Conservation (phyloP, 768 basidiomycete species). For the Boletus reticulatus region DNA sequence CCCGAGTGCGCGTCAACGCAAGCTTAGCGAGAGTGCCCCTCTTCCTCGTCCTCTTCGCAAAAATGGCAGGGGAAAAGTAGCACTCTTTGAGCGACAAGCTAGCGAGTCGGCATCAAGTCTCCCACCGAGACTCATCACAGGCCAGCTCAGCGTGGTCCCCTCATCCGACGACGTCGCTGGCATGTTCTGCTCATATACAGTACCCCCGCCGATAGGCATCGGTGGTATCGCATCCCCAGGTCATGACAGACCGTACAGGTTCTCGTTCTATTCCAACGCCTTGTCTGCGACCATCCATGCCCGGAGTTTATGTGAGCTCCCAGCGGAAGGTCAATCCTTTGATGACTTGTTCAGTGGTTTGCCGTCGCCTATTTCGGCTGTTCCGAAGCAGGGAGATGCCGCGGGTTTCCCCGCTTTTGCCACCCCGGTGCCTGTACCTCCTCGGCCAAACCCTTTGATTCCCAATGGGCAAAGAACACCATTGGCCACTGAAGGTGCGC, state of each 20-base stretch:
- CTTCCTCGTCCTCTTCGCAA: constrained; percentile 59
- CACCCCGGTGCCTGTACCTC: constrained; percentile 8
- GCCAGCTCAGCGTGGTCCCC: constrained; percentile 39
- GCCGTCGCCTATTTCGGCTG: constrained; percentile 14
- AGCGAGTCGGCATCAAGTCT: constrained; percentile 51
- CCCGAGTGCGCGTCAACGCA: constrained; percentile 65
- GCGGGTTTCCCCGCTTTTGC: background rate
- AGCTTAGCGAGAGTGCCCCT: constrained; percentile 80
- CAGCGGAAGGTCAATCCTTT: constrained; percentile 90
- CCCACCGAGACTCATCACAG: constrained; percentile 33
- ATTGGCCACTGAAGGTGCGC: constrained; percentile 1
- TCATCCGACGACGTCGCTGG: constrained; percentile 40
- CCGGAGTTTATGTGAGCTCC: constrained; percentile 87
- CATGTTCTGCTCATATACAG: constrained; percentile 10
- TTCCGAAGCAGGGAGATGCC: constrained; percentile 5
- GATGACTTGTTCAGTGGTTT: constrained; percentile 80
- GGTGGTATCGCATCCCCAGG: constrained; percentile 46
- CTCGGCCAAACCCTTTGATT: constrained; percentile 1
- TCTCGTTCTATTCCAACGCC: constrained; percentile 97
- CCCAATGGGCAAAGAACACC: constrained; percentile 9
- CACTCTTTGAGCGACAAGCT: constrained; percentile 72
- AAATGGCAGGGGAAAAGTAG: constrained; percentile 78
- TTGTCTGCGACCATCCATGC: constrained; percentile 94
- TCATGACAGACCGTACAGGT: constrained; percentile 91
- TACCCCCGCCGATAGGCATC: constrained; percentile 10